phyloP scores from a whole-genome alignment of 352 stramenopile species.

The Phytopythium ostracodes region DNA sequence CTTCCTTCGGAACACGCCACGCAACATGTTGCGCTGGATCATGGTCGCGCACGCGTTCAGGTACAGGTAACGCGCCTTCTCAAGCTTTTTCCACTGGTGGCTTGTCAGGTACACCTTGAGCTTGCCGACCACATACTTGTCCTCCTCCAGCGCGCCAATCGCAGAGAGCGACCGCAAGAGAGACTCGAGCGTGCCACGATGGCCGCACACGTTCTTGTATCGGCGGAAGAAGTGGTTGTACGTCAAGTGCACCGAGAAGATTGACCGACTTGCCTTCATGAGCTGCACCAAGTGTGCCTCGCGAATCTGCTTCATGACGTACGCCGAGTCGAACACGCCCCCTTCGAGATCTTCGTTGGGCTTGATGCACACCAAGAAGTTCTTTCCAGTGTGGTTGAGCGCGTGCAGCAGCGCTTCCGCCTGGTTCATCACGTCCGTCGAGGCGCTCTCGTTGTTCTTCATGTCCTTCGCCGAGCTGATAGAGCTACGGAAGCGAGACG shows the following conservation, averaged over 20 bases:
- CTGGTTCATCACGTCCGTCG: constrained; percentile 60
- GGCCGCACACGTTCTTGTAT: constrained; percentile 80
- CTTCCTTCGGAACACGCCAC: constrained; percentile 59
- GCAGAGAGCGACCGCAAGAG: constrained; percentile 70
- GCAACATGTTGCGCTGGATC: constrained; percentile 82
- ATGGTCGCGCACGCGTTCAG: constrained; percentile 79
- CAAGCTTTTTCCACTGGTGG: constrained; percentile 77
- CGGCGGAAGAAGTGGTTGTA: constrained; percentile 78
- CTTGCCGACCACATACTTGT: constrained; percentile 72
- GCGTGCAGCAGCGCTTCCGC: constrained; percentile 62
- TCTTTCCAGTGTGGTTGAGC: constrained; percentile 69
- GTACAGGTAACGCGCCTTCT: constrained; percentile 73
- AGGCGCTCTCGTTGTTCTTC: constrained; percentile 40
- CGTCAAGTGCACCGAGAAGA: constrained; percentile 71
- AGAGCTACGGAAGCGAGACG: constrained; percentile 41
- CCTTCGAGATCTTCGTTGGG: constrained; percentile 61
- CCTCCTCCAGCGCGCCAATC: constrained; percentile 76
- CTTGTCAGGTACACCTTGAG: constrained; percentile 74
- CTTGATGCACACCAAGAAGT: constrained; percentile 84
- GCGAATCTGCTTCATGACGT: constrained; percentile 69
- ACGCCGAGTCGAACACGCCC: constrained; percentile 59
- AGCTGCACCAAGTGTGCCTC: constrained; percentile 66
- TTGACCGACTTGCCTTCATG: constrained; percentile 68
- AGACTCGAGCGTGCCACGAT: constrained; percentile 69
- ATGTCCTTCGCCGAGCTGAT: constrained; percentile 42